phyloP scores from a whole-genome alignment of 495 filamentous ascomycete species.

The Penicillium paxilli region DNA sequence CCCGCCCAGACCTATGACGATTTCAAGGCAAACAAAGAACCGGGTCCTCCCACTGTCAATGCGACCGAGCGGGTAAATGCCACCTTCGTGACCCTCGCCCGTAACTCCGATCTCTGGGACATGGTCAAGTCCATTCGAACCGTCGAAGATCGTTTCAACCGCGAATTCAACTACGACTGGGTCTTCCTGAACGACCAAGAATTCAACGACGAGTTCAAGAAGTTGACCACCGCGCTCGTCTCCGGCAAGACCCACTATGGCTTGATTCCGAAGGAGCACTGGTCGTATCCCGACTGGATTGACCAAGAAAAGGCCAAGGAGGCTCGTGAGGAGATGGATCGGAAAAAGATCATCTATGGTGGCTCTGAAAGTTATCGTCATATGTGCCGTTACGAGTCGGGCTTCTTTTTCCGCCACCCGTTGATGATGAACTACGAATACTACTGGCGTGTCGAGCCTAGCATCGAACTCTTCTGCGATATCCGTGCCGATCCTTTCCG shows the following conservation, averaged over 20 bases:
- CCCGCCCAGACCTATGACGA: conserved; percentile 26
- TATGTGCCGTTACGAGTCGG: conserved; percentile 93
- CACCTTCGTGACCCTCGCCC: conserved; percentile 92
- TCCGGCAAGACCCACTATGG: conserved; percentile 91
- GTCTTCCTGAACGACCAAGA: conserved; percentile 96
- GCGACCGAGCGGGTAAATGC: conserved; percentile 80
- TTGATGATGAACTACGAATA: conserved; percentile 84
- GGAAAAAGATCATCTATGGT: conserved; percentile 90
- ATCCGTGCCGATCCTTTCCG: conserved; percentile 82
- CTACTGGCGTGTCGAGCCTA: conserved; percentile 92
- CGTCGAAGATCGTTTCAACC: conserved; percentile 96
- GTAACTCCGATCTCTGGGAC: conserved; percentile 93
- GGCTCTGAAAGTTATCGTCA: conserved; percentile 90
- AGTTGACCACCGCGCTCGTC: conserved; percentile 82
- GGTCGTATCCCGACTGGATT: conserved; percentile 86
- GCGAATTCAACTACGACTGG: conserved; percentile 96
- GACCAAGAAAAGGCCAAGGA: conserved; percentile 81
- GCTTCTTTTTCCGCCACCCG: conserved; percentile 87
- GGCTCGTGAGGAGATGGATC: conserved; percentile 80
- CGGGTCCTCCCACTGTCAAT: conserved; percentile 47
- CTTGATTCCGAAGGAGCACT: conserved; percentile 78
- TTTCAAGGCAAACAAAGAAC: conserved; percentile 26
- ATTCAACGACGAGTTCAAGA: conserved; percentile 90
- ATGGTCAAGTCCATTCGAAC: conserved; percentile 92
- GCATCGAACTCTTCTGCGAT: conserved; percentile 85